These are phyloP conservation scores for Kluyveromyces marxianus DNA, from an alignment of 1,139 yeast genomes.

Conservation along the genomic window DNA sequence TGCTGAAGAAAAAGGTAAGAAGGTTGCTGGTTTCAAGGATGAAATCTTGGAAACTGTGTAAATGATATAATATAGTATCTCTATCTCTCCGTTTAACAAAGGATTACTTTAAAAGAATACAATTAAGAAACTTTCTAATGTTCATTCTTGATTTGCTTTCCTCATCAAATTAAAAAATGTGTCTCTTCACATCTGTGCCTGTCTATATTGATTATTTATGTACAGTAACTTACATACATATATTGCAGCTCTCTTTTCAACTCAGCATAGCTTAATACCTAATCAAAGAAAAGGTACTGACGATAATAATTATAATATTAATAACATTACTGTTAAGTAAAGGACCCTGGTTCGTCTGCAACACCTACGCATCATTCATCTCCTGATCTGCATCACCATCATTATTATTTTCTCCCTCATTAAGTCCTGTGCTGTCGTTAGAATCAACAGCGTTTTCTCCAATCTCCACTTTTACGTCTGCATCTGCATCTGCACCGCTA, in stretches of 20 bases:
- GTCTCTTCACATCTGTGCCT: no score
- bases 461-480: neutral
- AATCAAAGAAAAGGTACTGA: no score
- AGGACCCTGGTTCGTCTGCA: no score
- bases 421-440: neutral
- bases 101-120: slow-evolving; percentile 7
- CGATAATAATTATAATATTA: no score
- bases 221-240: no score
- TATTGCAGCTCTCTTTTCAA: no score
- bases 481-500: neutral
- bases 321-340: no score
- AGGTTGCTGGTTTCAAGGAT: slow-evolving; percentile 84
- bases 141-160: neutral
- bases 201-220: no score
- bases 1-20: slow-evolving; percentile 82
- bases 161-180: neutral
- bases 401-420: no score
- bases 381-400: no score
- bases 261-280: no score
- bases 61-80: slow-evolving; percentile 21
- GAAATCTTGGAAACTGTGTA: slow-evolving; percentile 81
- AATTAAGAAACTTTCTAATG: neutral
- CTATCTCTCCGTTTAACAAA: slow-evolving; percentile 6
- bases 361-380: no score
- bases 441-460: neutral